Conservation (phyloP, 805 yeast genomes). For the Candida suzukii region DNA sequence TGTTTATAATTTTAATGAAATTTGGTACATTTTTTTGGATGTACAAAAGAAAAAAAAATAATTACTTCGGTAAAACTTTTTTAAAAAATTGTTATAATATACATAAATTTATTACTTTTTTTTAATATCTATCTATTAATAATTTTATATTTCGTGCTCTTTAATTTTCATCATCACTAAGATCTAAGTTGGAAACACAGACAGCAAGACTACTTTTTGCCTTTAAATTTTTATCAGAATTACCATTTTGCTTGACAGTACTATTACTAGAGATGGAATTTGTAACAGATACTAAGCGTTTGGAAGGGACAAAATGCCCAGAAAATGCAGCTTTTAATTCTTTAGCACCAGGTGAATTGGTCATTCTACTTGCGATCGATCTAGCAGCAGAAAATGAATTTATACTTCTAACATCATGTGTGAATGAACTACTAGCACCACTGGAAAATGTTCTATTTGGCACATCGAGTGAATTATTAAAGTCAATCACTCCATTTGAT, state of each 20-base stretch:
- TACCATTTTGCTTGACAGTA: not conserved
- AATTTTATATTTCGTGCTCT: too few relatives aligned
- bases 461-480: not conserved
- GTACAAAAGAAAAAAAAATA: too few relatives aligned
- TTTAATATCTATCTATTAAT: too few relatives aligned
- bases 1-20: not conserved
- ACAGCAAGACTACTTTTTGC: conserved; percentile 14
- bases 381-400: conserved; percentile 6
- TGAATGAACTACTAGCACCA: not conserved
- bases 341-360: conserved; percentile 26
- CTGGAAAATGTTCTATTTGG: not conserved
- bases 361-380: conserved; percentile 8
- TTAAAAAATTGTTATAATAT: too few relatives aligned
- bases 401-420: not conserved
- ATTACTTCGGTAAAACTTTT: too few relatives aligned
- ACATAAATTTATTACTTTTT: too few relatives aligned
- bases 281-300: not conserved
- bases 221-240: not conserved
- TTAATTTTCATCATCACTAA: conserved; percentile 13
- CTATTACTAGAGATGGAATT: not conserved
- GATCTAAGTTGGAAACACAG: conserved; percentile 13
- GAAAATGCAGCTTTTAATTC: conserved; percentile 29
- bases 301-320: not conserved
- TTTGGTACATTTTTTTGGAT: not conserved
- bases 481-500: not conserved